A percentile compares a stretch with the other conserved stretches of the same genome.
Evolutionary conservation across 345 rosid genomes (phyloP).

Genomic region (Eucalyptus guilfoylei): DNA sequence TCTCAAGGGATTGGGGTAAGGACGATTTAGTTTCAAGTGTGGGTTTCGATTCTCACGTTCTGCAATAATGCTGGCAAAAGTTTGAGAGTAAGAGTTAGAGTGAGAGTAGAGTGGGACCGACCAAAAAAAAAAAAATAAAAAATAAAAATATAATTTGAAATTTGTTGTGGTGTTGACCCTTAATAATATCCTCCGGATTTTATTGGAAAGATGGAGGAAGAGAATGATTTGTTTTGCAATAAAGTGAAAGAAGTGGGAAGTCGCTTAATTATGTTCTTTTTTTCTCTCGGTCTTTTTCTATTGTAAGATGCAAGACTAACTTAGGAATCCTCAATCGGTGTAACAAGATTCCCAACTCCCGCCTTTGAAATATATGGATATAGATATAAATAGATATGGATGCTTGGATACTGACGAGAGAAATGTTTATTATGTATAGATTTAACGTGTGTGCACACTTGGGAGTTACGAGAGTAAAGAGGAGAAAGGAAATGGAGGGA

Average conservation of each 20-base stretch:
- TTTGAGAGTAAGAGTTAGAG: too few species aligned
- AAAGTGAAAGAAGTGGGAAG: background rate
- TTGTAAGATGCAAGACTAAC: background rate
- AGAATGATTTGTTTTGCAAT: background rate
- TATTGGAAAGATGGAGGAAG: background rate
- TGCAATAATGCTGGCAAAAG: accelerated
- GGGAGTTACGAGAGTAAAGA: background rate
- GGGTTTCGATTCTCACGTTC: too few species aligned
- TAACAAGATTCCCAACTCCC: background rate
- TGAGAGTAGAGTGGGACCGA: accelerated
- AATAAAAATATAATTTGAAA: too few species aligned
- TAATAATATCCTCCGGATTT: too few species aligned
- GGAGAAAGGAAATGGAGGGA: background rate
- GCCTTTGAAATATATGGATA: background rate
- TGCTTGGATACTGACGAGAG: background rate
- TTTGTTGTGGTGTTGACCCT: accelerated
- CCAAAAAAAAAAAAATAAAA: too few species aligned
- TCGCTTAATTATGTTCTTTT: background rate
- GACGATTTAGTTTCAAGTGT: too few species aligned
- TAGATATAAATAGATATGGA: background rate
- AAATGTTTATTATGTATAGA: background rate
- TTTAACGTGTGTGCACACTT: background rate
- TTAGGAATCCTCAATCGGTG: background rate
- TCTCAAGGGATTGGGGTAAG: too few species aligned
- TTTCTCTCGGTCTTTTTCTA: background rate